Base-by-base conservation (phyloP, 805 yeast genomes). In the Lachancea nothofagi region DNA sequence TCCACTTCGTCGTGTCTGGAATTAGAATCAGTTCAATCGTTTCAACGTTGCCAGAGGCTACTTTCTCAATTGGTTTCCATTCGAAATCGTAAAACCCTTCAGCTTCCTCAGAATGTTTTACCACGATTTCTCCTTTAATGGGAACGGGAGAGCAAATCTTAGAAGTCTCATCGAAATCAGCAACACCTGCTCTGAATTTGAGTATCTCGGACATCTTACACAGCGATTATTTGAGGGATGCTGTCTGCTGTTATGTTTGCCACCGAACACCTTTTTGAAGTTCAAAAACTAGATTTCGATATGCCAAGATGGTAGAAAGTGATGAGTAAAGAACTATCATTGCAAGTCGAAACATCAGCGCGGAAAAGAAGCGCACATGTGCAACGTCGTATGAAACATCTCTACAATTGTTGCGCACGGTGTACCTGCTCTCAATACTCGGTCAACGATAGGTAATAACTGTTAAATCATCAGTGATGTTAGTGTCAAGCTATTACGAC, bases 1-100 rank as follows among this genome's bases (percentile, higher is more conserved):
- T 72, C 77, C 88, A 83, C 33, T 78, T 74, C 34, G 86, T 89
- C 51, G 86, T 95, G 6, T 94, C 95, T 0, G 94, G 93, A 47
- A 86, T 79, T 33, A 87, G 72, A 52, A 84, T 71, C 46, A 84
- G 68, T 36, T 66, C 71, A 18, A 58, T 50, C n/a, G 59, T 47
- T 12, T 45, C 50, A 13, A 47, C 33, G 22, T 46, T 45, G n/a
- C 53, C 50, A 29, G 60, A 56, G 24, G 45, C 47, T n/a, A 51
- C 48, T 28, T 51, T 51, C 35, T 58, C 64, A 7, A 42, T 39
- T 12, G 64, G 54, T 10, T 43, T 47, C 65, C 65, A 61, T 46
- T 57, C 54, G 40, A 61, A 55, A 38, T 61, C 64, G 51, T 55
- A 57, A 33, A 61, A 49, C n/a, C 61, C 55, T 43, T 55, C 40